Conservation (phyloP, 176 grass and related monocot genomes). For the Phragmites australis region DNA sequence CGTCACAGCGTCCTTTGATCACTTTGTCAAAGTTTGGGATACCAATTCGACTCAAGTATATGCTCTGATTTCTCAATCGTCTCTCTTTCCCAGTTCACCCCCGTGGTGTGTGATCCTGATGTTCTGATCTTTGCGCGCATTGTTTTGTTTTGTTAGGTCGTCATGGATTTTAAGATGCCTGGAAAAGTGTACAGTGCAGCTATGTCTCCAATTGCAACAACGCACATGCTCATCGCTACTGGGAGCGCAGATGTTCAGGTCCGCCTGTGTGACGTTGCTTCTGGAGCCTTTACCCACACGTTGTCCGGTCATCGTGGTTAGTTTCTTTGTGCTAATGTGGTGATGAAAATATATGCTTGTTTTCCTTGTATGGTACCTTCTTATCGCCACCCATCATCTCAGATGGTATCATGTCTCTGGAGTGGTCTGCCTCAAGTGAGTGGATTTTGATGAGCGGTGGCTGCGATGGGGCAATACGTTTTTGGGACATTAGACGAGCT, state of each 20-base stretch:
- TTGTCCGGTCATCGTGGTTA: slow-evolving; percentile 92
- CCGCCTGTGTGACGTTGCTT: slow-evolving; percentile 87
- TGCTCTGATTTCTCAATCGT: neutral
- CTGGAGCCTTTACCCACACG: slow-evolving; percentile 94
- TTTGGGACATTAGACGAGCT: slow-evolving; percentile 95
- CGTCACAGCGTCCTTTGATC: slow-evolving; percentile 82
- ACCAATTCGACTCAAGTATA: slow-evolving; percentile 83
- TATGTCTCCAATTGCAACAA: slow-evolving; percentile 78
- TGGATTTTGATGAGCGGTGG: slow-evolving; percentile 87
- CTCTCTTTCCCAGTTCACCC: neutral
- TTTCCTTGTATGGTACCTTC: slow-evolving; percentile 36
- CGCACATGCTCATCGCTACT: slow-evolving; percentile 83
- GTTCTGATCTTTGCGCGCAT: neutral
- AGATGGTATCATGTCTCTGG: slow-evolving; percentile 95
- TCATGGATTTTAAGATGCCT: slow-evolving; percentile 98
- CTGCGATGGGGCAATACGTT: slow-evolving; percentile 82
- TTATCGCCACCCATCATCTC: slow-evolving; percentile 41
- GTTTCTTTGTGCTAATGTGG: slow-evolving; percentile 32
- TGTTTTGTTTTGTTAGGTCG: slow-evolving; percentile 54
- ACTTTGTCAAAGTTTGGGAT: slow-evolving; percentile 92
- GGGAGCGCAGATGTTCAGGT: slow-evolving; percentile 91
- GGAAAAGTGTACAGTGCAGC: slow-evolving; percentile 73
- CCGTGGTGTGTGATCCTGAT: slow-evolving; percentile 11
- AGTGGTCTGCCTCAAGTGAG: slow-evolving; percentile 90
- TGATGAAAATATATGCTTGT: slow-evolving; percentile 8